Conservation (phyloP, 2,329 filamentous ascomycete genomes). For the Alternaria burnsii region DNA sequence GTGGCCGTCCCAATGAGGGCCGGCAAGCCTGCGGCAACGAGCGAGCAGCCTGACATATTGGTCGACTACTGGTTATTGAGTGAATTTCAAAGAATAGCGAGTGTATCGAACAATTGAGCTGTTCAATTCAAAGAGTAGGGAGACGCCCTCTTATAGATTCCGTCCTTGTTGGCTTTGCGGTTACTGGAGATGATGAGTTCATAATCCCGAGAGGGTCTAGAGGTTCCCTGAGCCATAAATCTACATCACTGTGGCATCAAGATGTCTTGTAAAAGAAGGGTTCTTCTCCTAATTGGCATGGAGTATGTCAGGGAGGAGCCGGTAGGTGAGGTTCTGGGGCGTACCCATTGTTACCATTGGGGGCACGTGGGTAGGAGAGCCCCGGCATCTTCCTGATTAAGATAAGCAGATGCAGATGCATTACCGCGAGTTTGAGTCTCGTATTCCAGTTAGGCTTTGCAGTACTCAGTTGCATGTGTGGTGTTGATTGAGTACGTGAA, state of each 20-base stretch:
- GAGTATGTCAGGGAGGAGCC: not conserved
- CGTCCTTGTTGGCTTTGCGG: not conserved
- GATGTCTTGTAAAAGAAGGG: not conserved
- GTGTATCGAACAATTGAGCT: not conserved
- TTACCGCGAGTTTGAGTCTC: not conserved
- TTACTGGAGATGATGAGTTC: not conserved
- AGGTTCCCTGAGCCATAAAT: not conserved
- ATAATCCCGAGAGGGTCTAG: not conserved
- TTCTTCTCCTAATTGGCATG: not conserved
- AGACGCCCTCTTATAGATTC: constrained; percentile 5
- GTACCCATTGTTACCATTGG: not conserved
- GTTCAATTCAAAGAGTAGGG: not conserved
- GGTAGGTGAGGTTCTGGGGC: not conserved
- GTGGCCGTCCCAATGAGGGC: constrained; percentile 11
- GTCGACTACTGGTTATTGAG: not conserved
- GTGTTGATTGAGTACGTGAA: not conserved
- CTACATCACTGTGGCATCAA: not conserved
- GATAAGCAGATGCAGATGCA: not conserved
- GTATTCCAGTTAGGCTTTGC: not conserved
- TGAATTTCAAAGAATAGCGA: not conserved
- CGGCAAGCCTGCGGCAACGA: constrained; percentile 17
- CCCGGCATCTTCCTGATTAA: not conserved
- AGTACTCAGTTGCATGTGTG: not conserved
- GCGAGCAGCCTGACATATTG: constrained; percentile 23
- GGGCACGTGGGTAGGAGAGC: not conserved